Percentiles rank a stretch among this genome's conserved stretches.
These are phyloP conservation scores for Globisporangium megalacanthum DNA, from an alignment of 352 stramenopile species.

Conservation along the genomic window DNA sequence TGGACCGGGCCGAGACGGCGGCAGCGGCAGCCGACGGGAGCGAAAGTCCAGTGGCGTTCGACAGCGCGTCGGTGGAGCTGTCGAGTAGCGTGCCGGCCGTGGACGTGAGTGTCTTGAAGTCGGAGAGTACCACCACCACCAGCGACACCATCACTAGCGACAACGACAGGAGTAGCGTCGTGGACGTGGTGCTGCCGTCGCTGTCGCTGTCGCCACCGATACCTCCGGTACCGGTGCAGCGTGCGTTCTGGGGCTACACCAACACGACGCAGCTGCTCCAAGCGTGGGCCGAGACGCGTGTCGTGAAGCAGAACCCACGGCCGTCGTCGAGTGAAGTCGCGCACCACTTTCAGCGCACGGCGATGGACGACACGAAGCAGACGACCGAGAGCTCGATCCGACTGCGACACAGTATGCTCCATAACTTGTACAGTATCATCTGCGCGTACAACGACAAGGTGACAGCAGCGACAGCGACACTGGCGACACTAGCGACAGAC, in stretches of 20 bases:
- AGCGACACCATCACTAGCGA: neutral
- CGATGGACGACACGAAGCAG: neutral
- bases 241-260: neutral
- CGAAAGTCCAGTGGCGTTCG: too few relatives aligned
- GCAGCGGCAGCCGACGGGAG: too few relatives aligned
- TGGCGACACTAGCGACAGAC: neutral
- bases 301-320: neutral
- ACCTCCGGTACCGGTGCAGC: neutral
- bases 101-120: too few relatives aligned
- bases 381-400: conserved; percentile 1
- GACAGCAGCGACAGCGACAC: too few relatives aligned
- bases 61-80: too few relatives aligned
- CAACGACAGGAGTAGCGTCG: neutral
- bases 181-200: neutral
- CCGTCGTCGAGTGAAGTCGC: neutral
- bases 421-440: conserved; percentile 2
- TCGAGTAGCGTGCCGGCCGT: too few relatives aligned
- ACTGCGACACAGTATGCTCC: neutral
- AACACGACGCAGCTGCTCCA: neutral
- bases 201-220: neutral
- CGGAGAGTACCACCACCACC: too few relatives aligned
- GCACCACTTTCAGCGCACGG: neutral
- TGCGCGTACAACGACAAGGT: neutral
- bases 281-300: neutral
- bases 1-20: too few relatives aligned